phyloP scores from a whole-genome alignment of 2,329 filamentous ascomycete genomes.

The Colletotrichum horii region DNA sequence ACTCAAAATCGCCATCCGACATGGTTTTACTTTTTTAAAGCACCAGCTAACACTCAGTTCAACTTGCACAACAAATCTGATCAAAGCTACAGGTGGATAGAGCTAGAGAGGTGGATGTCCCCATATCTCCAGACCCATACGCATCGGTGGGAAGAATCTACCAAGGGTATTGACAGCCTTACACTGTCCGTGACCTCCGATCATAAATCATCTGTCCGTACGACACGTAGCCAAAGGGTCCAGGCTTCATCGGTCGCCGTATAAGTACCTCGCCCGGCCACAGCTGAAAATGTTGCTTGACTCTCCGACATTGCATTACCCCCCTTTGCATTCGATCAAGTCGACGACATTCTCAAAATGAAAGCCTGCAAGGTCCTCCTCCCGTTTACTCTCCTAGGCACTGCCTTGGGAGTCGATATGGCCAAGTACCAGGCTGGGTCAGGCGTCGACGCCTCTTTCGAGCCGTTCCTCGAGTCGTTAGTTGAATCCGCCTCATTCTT shows the following conservation, averaged over 20 bases:
- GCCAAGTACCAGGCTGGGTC: background rate
- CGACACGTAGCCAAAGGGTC: background rate
- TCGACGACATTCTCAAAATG: background rate
- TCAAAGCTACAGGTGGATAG: background rate
- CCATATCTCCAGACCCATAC: background rate
- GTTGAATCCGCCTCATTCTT: background rate
- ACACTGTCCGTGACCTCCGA: background rate
- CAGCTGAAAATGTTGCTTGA: background rate
- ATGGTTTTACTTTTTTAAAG: no score
- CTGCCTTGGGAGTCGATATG: conserved; percentile 1
- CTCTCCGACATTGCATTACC: background rate
- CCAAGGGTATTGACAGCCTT: background rate
- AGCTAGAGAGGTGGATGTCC: background rate
- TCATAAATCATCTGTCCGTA: background rate
- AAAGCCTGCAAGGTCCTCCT: background rate
- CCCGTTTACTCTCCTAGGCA: background rate
- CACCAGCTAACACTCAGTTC: background rate
- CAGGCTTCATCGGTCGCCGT: background rate
- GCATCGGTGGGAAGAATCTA: background rate
- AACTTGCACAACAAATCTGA: background rate
- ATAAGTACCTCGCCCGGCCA: background rate
- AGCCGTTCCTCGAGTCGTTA: conserved; percentile 5
- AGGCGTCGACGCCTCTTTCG: background rate
- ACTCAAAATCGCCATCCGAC: background rate
- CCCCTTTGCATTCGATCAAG: background rate